Base-by-base conservation (phyloP, 257 asterid genomes). In the Craterostigma plantagineum region DNA sequence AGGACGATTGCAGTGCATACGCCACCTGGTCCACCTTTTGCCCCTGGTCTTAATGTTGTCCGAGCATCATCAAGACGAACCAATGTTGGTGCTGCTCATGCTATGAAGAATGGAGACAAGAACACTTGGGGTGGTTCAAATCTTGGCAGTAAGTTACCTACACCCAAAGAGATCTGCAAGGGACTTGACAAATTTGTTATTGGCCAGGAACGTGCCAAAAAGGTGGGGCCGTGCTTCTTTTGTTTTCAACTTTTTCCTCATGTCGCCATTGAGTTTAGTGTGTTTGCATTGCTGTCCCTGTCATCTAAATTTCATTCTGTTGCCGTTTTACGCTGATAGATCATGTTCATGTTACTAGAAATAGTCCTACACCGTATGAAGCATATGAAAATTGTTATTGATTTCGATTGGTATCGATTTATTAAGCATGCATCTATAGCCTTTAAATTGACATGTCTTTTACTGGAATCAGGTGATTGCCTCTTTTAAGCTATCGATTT, bases 161-260 rank as follows among this genome's bases (percentile, higher is more conserved):
- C 95, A 7, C 95, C 97, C 10, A 87, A 79, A 68, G 93, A 87
- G 71, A 81, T 87, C 34, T 79, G 95, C 60, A 62, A 69, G 65
- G 93, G 93, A 43, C 93, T 87, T 9, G 97, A 82, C 38, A 76
- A 79, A 50, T 87, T 75, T 59, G 95, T 87, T 49, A 79, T 87
- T 15, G 97, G 97, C 59, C 97, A 87, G 67, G 72, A 76, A 27
- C 87, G 76, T 4, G 93, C 97, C 51, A 87, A 87, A 64, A 87
- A 87, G 97, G 97, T 87, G 30, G 30, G 30, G 30, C 6, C 30
- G 30, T 23, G 30, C 30, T 23, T 23, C 30, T 23, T 23, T 23
- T 23, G 30, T 6, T 23, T 23, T 23, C 30, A 23, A 2, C 30
- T 23, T 23, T 23, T 23, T 23, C 30, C 30, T 23, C 30, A 23